Evolutionary conservation across 176 grass and related monocot genomes (phyloP).

Genomic region (Eragrostis nindensis): DNA sequence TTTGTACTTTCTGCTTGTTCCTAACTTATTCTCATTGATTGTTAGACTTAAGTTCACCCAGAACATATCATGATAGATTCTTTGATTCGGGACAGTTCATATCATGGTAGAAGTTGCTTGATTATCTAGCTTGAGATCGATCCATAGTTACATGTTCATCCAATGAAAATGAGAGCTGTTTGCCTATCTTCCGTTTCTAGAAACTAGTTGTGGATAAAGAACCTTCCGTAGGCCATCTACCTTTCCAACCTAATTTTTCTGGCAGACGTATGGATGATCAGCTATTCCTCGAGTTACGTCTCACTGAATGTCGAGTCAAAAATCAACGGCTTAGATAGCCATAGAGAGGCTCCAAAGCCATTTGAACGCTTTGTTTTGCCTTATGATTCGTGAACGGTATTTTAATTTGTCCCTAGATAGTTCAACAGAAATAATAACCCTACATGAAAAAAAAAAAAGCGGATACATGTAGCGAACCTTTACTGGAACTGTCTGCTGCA

Average conservation of each 20-base stretch:
- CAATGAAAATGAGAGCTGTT: neutral
- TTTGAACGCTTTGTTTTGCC: neutral
- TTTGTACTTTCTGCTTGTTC: neutral
- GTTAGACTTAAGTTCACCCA: slow-evolving; percentile 3
- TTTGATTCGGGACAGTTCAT: neutral
- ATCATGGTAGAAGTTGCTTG: neutral
- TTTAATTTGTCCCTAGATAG: neutral
- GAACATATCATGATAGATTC: neutral
- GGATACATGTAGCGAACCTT: too few relatives aligned
- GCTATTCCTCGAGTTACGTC: neutral
- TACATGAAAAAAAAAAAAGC: too few relatives aligned
- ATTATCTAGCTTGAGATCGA: neutral
- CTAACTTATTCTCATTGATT: slow-evolving; percentile 29
- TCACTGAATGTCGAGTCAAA: neutral
- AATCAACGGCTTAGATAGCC: neutral
- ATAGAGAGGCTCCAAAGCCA: neutral
- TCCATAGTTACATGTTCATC: neutral
- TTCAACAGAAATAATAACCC: neutral
- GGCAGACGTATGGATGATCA: neutral
- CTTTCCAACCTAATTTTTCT: neutral
- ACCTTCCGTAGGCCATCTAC: neutral
- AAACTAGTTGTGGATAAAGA: neutral
- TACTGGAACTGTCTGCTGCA: too few relatives aligned
- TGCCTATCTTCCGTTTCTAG: neutral
- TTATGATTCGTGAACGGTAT: too few relatives aligned